Conservation (phyloP, 148 eudicot genomes). For the Rhododendron simsii region DNA sequence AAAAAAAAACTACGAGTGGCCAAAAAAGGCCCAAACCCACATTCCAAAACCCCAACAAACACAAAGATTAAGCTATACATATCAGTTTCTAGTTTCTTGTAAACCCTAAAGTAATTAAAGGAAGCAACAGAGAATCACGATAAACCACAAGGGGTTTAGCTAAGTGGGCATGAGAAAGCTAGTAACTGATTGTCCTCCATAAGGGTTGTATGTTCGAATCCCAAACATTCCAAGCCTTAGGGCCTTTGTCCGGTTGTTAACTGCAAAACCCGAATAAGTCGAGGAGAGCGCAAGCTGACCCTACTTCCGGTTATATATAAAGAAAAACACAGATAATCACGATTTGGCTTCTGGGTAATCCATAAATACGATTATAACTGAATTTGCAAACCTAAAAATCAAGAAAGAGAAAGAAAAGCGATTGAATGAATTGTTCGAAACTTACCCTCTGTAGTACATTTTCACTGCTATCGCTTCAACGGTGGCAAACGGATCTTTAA, state of each 20-base stretch:
- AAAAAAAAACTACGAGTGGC: neutral
- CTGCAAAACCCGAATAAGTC: neutral
- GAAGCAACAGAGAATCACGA: neutral
- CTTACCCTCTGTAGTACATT: constrained; percentile 3
- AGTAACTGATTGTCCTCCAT: neutral
- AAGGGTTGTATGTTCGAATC: neutral
- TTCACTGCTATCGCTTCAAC: neutral
- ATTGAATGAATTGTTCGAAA: neutral
- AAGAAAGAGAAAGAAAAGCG: neutral
- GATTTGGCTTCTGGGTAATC: neutral
- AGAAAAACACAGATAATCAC: neutral
- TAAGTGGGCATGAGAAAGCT: neutral
- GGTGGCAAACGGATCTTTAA: neutral
- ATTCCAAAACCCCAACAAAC: neutral
- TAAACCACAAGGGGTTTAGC: neutral
- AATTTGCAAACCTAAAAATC: neutral
- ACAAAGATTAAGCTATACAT: neutral
- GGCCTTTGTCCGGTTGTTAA: neutral
- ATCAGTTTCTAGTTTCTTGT: neutral
- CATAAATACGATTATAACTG: neutral
- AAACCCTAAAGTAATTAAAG: neutral
- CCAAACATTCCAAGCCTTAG: neutral
- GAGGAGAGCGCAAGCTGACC: neutral
- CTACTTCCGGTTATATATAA: neutral
- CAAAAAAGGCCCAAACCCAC: neutral